Evolutionary conservation across 2,329 filamentous ascomycete species (phyloP).

Genomic region (Arthrobotrys conoides): DNA sequence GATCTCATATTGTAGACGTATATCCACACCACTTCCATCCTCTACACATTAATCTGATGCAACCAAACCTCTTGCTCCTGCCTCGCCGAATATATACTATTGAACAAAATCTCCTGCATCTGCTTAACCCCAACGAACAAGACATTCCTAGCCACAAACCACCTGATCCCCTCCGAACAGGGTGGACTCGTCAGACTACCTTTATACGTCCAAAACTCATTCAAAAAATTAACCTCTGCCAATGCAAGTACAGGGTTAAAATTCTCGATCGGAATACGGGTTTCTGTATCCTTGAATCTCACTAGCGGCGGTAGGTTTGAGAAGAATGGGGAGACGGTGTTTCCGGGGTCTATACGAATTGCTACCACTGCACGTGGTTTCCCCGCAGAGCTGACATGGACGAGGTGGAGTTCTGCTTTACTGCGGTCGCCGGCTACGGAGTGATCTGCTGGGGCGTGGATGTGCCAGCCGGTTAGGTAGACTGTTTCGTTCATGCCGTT

Average conservation of each 20-base stretch:
- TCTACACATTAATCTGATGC: constrained; percentile 68
- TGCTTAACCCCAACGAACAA: constrained; percentile 69
- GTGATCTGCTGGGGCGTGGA: constrained; percentile 71
- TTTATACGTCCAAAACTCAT: constrained; percentile 70
- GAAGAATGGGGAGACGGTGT: constrained; percentile 67
- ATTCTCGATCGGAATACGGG: constrained; percentile 59
- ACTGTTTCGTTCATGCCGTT: constrained; percentile 66
- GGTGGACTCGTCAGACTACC: constrained; percentile 70
- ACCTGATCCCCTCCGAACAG: constrained; percentile 69
- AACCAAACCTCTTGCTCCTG: constrained; percentile 70
- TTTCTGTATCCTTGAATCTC: constrained; percentile 66
- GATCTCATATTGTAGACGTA: background rate
- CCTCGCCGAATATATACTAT: constrained; percentile 69
- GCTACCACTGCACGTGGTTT: constrained; percentile 69
- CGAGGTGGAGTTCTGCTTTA: constrained; percentile 70
- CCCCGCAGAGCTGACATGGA: constrained; percentile 68
- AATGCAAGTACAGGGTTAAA: constrained; percentile 66
- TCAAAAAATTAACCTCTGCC: constrained; percentile 67
- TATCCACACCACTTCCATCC: background rate
- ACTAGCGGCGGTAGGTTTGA: constrained; percentile 68
- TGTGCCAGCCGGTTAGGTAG: constrained; percentile 71
- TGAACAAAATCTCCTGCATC: constrained; percentile 69
- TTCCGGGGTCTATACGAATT: constrained; percentile 69
- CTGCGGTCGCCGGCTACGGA: constrained; percentile 68
- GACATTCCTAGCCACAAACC: constrained; percentile 68